Evolutionary conservation across 148 eudicot genomes (phyloP).

Genomic region (Diospyros kaki): DNA sequence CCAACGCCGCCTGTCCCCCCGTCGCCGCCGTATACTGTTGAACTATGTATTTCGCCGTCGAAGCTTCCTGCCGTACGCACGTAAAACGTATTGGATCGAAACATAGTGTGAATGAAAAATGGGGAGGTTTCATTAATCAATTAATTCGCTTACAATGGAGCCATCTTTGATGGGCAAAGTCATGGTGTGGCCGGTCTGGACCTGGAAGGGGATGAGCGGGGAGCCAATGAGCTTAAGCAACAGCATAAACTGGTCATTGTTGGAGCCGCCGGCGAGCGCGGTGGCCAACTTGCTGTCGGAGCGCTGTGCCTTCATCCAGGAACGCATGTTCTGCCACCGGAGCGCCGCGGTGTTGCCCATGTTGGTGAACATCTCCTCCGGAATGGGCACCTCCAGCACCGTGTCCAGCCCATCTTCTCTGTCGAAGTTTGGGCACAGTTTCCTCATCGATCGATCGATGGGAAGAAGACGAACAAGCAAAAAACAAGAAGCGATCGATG

Average conservation of each 20-base stretch:
- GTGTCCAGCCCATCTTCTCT: conserved; percentile 50
- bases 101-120: no score
- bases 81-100: no score
- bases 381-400: conserved; percentile 55
- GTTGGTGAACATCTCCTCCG: conserved; percentile 46
- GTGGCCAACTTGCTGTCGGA: conserved; percentile 1
- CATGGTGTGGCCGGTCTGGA: conserved; percentile 26
- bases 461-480: no score
- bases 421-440: conserved; percentile 42
- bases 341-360: conserved; percentile 36
- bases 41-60: conserved; percentile 64
- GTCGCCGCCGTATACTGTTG: conserved; percentile 63
- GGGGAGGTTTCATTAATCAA: no score
- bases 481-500: no score
- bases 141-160: conserved; percentile 32
- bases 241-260: conserved; percentile 39
- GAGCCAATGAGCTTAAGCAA: conserved; percentile 41
- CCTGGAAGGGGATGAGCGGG: conserved; percentile 42
- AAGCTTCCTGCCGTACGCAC: conserved; percentile 39
- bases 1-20: conserved; percentile 46
- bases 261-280: not conserved
- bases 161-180: conserved; percentile 32
- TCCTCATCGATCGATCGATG: conserved; percentile 29
- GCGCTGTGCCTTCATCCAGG: conserved; percentile 37
- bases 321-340: conserved; percentile 51